Conservation (phyloP, 192 early-diverging fungal genomes). For the Globomyces pollinis-pini region DNA sequence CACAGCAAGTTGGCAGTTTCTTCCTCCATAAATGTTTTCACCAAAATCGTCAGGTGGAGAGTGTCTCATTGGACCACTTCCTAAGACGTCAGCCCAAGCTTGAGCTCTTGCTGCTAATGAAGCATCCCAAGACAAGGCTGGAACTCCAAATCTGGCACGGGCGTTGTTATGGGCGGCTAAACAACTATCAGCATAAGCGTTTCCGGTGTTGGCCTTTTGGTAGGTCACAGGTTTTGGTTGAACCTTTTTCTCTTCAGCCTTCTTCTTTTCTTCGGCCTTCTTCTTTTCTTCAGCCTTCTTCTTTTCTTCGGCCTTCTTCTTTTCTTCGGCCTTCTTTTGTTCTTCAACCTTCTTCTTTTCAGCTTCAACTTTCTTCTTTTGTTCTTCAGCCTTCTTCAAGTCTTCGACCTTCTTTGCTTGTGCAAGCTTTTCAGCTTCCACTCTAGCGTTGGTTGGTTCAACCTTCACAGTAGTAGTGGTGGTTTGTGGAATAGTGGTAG, state of each 20-base stretch:
- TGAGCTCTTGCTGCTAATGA: not conserved
- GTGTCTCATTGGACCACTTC: not conserved
- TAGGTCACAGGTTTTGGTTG: no score
- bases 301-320: no score
- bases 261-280: no score
- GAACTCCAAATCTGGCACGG: not conserved
- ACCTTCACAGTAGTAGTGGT: not conserved
- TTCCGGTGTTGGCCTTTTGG: not conserved
- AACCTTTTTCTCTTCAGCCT: no score
- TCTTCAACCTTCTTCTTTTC: no score
- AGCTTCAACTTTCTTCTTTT: no score
- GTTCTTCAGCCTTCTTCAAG: not conserved
- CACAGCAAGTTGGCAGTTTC: slow-evolving; percentile 1
- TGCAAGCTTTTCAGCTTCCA: not conserved
- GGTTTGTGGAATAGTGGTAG: not conserved
- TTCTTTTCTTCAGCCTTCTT: no score
- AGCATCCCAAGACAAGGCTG: not conserved
- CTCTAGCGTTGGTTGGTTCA: not conserved
- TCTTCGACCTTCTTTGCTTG: not conserved
- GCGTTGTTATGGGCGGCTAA: not conserved
- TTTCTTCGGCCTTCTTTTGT: no score
- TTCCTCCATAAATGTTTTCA: not conserved
- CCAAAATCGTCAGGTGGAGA: not conserved
- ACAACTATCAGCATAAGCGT: not conserved
- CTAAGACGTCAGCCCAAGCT: not conserved